Evolutionary conservation across 805 yeast species (phyloP).

Genomic region (Lipomyces spencermartinsiae): DNA sequence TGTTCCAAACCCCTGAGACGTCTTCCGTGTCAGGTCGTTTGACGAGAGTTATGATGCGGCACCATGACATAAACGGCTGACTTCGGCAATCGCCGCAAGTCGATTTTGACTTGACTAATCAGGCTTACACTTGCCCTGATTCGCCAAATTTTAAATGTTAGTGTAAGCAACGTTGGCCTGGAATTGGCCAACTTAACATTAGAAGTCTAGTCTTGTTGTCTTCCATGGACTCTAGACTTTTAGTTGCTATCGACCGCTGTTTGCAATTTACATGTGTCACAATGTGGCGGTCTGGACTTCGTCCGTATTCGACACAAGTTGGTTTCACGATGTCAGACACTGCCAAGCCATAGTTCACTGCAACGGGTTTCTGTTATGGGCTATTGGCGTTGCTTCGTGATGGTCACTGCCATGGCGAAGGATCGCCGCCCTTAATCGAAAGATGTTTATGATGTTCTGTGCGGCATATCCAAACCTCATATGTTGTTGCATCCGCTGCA

Average conservation of each 20-base stretch:
- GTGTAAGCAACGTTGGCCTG: neutral
- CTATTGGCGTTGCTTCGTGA: no score
- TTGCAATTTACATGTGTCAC: neutral
- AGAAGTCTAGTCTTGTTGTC: neutral
- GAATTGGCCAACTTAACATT: neutral
- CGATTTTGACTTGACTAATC: neutral
- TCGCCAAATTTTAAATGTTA: neutral
- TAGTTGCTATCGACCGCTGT: no score
- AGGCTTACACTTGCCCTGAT: neutral
- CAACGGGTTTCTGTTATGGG: no score
- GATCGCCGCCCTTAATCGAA: no score
- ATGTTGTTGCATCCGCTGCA: neutral
- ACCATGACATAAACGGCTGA: neutral
- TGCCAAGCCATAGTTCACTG: no score
- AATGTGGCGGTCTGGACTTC: neutral
- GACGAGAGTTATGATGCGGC: no score
- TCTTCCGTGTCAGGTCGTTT: no score
- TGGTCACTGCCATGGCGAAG: no score
- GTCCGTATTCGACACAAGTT: neutral
- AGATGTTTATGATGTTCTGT: no score
- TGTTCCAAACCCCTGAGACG: neutral
- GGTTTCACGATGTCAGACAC: neutral
- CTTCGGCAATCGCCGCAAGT: neutral
- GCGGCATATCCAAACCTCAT: no score
- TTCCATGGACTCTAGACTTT: neutral